These are phyloP conservation scores for Ogataea angusta DNA, from an alignment of 805 yeast genomes.

Conservation along the genomic window DNA sequence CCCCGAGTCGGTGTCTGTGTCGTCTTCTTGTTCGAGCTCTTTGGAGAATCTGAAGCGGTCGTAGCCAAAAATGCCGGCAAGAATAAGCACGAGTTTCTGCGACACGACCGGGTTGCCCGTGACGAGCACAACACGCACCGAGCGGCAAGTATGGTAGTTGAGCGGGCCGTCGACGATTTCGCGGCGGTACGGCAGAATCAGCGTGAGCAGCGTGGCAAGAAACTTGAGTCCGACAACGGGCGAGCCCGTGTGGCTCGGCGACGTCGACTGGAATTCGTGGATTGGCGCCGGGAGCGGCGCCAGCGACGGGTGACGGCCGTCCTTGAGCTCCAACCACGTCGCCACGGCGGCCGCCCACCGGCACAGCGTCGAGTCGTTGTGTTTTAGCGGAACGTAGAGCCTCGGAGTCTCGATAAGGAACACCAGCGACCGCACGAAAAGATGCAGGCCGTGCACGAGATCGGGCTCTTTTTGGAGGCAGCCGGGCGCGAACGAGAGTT, in stretches of 20 bases:
- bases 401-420: conserved; percentile 45
- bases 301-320: conserved; percentile 30
- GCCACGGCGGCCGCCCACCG: conserved; percentile 52
- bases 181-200: conserved; percentile 40
- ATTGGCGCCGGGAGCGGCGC: conserved; percentile 2
- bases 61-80: conserved; percentile 48
- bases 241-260: neutral
- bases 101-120: conserved; percentile 58
- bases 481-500: conserved; percentile 33
- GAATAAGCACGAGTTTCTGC: conserved; percentile 48
- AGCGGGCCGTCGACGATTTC: conserved; percentile 37
- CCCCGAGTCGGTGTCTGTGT: conserved; percentile 3
- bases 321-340: conserved; percentile 56
- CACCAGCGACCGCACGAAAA: conserved; percentile 37
- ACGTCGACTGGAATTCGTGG: conserved; percentile 8
- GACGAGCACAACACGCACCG: conserved; percentile 46
- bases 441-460: conserved; percentile 35
- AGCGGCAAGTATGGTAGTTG: conserved; percentile 20
- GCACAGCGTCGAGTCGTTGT: conserved; percentile 38
- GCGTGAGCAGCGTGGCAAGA: conserved; percentile 44
- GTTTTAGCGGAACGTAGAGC: conserved; percentile 40
- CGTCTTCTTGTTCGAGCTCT: conserved; percentile 4
- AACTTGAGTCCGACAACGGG: conserved; percentile 32
- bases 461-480: conserved; percentile 44
- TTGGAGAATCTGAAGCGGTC: conserved; percentile 18